Conservation (phyloP, 1,284 basidiomycete genomes). For the Veloboletus limbatus region DNA sequence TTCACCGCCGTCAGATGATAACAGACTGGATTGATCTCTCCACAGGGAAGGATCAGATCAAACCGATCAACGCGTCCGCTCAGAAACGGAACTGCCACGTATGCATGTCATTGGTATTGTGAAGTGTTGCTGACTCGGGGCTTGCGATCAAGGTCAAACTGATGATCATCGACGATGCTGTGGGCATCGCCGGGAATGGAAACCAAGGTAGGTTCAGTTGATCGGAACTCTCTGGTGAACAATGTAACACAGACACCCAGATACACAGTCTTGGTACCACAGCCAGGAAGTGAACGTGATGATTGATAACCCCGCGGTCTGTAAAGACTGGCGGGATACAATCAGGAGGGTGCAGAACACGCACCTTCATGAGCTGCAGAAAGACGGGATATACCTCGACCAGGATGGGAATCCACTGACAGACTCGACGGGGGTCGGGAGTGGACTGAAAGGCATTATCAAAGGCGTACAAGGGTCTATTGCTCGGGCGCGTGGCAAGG, state of each 20-base stretch:
- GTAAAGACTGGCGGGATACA: slow-evolving; percentile 62
- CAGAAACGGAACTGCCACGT: slow-evolving; percentile 77
- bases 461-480: slow-evolving; percentile 36
- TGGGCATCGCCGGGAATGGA: slow-evolving; percentile 69
- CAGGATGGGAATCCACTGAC: slow-evolving; percentile 43
- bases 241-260: slow-evolving; percentile 27
- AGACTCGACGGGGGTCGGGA: slow-evolving; percentile 34
- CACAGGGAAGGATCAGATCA: slow-evolving; percentile 64
- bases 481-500: slow-evolving; percentile 34
- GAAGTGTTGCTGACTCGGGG: neutral
- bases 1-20: neutral
- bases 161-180: slow-evolving; percentile 68
- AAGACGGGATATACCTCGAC: slow-evolving; percentile 71
- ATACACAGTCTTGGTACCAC: slow-evolving; percentile 79
- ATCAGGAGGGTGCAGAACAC: slow-evolving; percentile 72
- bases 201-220: slow-evolving; percentile 43
- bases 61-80: slow-evolving; percentile 68
- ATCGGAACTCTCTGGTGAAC: neutral
- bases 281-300: slow-evolving; percentile 77
- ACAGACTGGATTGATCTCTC: slow-evolving; percentile 14
- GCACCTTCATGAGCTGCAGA: slow-evolving; percentile 55
- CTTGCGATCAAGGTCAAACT: slow-evolving; percentile 54
- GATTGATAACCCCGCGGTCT: slow-evolving; percentile 62
- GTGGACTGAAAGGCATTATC: slow-evolving; percentile 29
- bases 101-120: slow-evolving; percentile 12